phyloP scores from a whole-genome alignment of 108 stramenopile species.

The Pinguiococcus pyrenoidosus region DNA sequence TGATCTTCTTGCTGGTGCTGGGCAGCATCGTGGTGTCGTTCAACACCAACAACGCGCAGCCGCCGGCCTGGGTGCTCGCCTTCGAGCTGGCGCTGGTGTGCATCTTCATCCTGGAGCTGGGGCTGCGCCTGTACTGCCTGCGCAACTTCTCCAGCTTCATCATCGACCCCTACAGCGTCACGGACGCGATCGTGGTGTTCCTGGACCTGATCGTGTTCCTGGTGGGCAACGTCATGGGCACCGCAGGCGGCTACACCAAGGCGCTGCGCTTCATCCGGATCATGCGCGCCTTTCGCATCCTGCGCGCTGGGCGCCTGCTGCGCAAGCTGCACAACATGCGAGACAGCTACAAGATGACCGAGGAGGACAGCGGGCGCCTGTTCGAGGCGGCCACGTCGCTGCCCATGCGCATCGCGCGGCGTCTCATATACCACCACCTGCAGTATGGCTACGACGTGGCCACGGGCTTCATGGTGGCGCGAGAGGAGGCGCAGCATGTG shows the following conservation, averaged over 20 bases:
- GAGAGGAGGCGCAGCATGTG: constrained; percentile 14
- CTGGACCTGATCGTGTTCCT: constrained; percentile 11
- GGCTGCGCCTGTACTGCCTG: constrained; percentile 12
- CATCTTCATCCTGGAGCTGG: constrained; percentile 12
- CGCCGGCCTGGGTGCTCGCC: not conserved
- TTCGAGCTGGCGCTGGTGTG: constrained; percentile 5
- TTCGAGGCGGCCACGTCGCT: no score
- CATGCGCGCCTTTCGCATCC: constrained; percentile 5
- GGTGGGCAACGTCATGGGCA: constrained; percentile 9
- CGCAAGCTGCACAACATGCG: no score
- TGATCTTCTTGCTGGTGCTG: constrained; percentile 11
- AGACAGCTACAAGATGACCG: no score
- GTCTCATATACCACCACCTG: constrained; percentile 17
- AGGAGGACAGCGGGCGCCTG: no score
- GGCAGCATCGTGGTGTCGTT: not conserved
- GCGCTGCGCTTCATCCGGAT: constrained; percentile 7
- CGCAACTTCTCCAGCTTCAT: constrained; percentile 8
- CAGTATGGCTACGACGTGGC: constrained; percentile 23
- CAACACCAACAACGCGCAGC: not conserved
- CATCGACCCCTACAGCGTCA: constrained; percentile 5
- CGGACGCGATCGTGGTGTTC: constrained; percentile 12
- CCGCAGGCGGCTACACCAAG: not conserved
- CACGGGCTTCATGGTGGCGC: constrained; percentile 13
- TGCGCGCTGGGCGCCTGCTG: no score
- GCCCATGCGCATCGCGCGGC: constrained; percentile 3